Evolutionary conservation across 2,329 filamentous ascomycete species (phyloP).

Genomic region (Apiospora marii): DNA sequence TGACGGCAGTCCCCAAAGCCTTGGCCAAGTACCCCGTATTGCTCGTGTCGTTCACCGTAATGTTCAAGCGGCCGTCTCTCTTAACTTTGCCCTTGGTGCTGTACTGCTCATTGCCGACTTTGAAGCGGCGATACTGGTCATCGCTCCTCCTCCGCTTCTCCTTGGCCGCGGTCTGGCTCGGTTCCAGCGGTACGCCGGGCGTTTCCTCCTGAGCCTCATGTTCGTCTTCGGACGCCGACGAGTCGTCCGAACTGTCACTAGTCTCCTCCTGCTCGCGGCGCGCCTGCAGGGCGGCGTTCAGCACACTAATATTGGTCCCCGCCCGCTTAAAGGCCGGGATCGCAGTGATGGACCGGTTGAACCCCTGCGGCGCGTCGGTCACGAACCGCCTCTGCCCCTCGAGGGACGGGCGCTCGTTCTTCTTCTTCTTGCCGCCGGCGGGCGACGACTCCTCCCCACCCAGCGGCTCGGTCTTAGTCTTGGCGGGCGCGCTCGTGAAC

Average conservation of each 20-base stretch:
- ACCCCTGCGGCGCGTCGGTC: constrained; percentile 33
- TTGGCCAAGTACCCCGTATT: constrained; percentile 78
- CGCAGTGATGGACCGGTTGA: constrained; percentile 25
- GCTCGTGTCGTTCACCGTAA: constrained; percentile 74
- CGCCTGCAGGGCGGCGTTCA: constrained; percentile 30
- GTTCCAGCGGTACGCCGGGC: constrained; percentile 9
- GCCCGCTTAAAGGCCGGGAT: constrained; percentile 34
- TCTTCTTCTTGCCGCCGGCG: constrained; percentile 1
- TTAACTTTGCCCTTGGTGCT: constrained; percentile 71
- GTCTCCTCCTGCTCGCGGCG: constrained; percentile 21
- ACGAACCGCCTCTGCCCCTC: constrained; percentile 30
- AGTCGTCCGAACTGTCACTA: constrained; percentile 32
- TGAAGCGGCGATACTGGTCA: constrained; percentile 60
- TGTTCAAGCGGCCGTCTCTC: constrained; percentile 74
- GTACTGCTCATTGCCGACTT: constrained; percentile 70
- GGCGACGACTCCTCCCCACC: not conserved
- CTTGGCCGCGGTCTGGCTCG: constrained; percentile 20
- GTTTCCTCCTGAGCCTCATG: constrained; percentile 27
- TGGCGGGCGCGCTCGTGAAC: constrained; percentile 26
- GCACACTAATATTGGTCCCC: constrained; percentile 34
- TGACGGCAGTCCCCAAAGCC: constrained; percentile 70
- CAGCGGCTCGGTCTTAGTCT: constrained; percentile 31
- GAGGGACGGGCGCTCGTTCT: constrained; percentile 29
- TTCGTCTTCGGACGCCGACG: constrained; percentile 35
- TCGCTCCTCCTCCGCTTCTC: constrained; percentile 30